Percentiles rank a stretch among this genome's conserved stretches.
These are phyloP conservation scores for Colletotrichum viniferum DNA, from an alignment of 2,329 filamentous ascomycete genomes.

Conservation along the genomic window DNA sequence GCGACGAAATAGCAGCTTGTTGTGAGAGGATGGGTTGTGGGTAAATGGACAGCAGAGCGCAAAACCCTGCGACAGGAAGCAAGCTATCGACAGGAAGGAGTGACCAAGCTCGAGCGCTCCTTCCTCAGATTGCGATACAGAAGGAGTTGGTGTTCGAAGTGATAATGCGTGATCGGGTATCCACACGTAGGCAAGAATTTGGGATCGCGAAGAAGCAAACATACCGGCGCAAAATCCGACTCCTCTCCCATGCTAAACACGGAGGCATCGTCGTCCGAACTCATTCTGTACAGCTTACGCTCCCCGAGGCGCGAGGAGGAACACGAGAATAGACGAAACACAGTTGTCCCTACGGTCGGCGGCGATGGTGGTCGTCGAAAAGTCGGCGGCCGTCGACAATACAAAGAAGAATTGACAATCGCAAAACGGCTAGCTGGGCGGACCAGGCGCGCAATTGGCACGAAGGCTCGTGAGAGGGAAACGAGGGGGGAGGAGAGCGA, in stretches of 20 bases:
- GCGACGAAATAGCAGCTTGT: not conserved
- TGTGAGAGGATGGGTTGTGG: not conserved
- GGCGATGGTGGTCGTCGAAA: not conserved
- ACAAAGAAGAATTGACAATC: not conserved
- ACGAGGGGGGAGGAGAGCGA: slow-evolving; percentile 5
- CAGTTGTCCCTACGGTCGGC: not conserved
- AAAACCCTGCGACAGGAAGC: not conserved
- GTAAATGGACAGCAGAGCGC: not conserved
- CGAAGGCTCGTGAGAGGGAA: not conserved
- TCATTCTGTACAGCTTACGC: slow-evolving; percentile 45
- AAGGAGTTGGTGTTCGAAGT: not conserved
- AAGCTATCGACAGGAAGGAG: not conserved
- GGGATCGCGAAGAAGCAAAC: slow-evolving; percentile 22
- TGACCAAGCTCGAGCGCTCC: not conserved
- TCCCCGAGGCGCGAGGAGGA: slow-evolving; percentile 9
- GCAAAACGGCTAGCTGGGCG: slow-evolving; percentile 16
- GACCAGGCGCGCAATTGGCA: slow-evolving; percentile 19
- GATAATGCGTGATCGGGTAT: not conserved
- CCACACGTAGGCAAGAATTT: not conserved
- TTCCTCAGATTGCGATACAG: not conserved
- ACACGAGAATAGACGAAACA: not conserved
- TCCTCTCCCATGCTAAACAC: slow-evolving; percentile 43
- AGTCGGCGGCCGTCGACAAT: not conserved
- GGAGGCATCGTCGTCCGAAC: slow-evolving; percentile 60
- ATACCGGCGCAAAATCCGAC: slow-evolving; percentile 45